These are phyloP conservation scores for Earliella scabrosa DNA, from an alignment of 1,284 basidiomycete genomes.

Conservation along the genomic window DNA sequence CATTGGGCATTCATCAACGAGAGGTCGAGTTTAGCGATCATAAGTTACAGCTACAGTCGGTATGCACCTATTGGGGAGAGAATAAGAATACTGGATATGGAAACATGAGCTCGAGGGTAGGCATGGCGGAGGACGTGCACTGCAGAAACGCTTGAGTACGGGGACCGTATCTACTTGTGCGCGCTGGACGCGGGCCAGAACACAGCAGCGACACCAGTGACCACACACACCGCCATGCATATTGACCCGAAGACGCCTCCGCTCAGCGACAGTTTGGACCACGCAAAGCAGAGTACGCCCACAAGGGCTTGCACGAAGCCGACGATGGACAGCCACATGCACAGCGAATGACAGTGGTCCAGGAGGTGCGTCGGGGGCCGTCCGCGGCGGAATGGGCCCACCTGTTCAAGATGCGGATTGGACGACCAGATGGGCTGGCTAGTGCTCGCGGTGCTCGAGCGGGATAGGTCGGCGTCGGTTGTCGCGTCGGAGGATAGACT, in stretches of 20 bases:
- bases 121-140: no score
- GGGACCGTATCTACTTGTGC: not conserved
- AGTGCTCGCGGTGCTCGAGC: not conserved
- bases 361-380: slow-evolving; percentile 49
- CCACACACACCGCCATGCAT: slow-evolving; percentile 43
- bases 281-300: slow-evolving; percentile 55
- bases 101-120: no score
- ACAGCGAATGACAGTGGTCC: slow-evolving; percentile 52
- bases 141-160: not conserved
- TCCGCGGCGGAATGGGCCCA: slow-evolving; percentile 42
- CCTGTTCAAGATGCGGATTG: slow-evolving; percentile 44
- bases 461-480: not conserved
- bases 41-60: no score
- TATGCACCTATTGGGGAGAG: no score
- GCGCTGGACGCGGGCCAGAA: slow-evolving; percentile 19
- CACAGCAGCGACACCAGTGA: slow-evolving; percentile 31
- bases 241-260: slow-evolving; percentile 48
- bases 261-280: slow-evolving; percentile 48
- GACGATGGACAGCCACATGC: slow-evolving; percentile 47
- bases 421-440: slow-evolving; percentile 33
- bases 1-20: no score
- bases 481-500: no score
- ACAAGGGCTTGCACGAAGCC: slow-evolving; percentile 55
- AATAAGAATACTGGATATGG: no score
- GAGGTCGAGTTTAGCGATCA: no score